These are phyloP conservation scores for Isabelozyma gotoi DNA, from an alignment of 805 yeast genomes.

Conservation along the genomic window DNA sequence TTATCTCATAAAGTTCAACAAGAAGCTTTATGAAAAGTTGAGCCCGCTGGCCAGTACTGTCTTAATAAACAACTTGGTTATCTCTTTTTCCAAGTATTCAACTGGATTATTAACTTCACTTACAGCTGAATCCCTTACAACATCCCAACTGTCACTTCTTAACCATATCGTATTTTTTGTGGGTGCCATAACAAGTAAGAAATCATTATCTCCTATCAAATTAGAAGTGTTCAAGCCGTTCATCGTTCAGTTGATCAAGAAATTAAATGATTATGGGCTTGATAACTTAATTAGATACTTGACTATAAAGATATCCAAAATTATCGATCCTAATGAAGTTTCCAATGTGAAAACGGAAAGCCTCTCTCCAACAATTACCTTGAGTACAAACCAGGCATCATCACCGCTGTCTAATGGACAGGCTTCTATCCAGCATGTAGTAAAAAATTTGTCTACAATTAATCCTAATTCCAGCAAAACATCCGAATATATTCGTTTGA, in stretches of 20 bases:
- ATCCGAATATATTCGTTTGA: constrained; percentile 10
- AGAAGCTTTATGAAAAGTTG: neutral
- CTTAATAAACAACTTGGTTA: neutral
- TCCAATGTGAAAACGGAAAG: neutral
- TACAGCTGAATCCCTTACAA: neutral
- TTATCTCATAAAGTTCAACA: constrained; percentile 11
- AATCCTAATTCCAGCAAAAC: constrained; percentile 4
- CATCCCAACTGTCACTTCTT: constrained; percentile 4
- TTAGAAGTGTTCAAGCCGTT: constrained; percentile 6
- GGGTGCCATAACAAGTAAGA: constrained; percentile 7
- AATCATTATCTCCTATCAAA: constrained; percentile 2
- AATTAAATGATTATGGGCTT: constrained; percentile 8
- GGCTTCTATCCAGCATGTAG: constrained; percentile 2
- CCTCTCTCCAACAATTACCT: neutral
- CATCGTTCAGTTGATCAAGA: constrained; percentile 5
- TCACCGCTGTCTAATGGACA: neutral
- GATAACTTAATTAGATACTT: constrained; percentile 13
- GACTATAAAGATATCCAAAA: constrained; percentile 7
- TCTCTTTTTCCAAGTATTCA: neutral
- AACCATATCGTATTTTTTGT: constrained; percentile 10
- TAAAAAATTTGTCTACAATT: constrained; percentile 3
- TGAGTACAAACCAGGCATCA: too few relatives aligned
- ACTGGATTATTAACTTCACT: neutral
- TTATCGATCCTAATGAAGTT: constrained; percentile 2
- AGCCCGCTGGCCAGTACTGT: neutral